Percentiles rank a stretch among this genome's conserved stretches.
Evolutionary conservation across 768 basidiomycete species (phyloP).

Genomic region (Kwoniella botswanensis): DNA sequence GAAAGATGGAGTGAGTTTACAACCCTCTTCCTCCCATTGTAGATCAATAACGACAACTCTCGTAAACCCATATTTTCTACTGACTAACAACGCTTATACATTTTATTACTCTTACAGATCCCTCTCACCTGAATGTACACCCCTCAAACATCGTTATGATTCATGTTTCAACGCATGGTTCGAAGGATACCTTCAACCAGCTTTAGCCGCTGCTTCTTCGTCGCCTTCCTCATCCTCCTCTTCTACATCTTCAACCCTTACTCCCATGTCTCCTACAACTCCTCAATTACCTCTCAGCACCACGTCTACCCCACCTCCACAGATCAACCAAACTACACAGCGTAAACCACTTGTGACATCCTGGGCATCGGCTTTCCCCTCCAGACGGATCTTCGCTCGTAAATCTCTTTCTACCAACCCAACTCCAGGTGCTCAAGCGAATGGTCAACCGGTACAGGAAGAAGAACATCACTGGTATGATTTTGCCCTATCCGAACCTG

Average conservation of each 20-base stretch:
- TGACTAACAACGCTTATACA: too few relatives aligned
- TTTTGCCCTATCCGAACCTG: slow-evolving; percentile 15
- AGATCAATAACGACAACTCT: not conserved
- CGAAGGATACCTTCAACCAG: slow-evolving; percentile 89
- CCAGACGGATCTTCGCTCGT: not conserved
- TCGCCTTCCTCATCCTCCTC: slow-evolving; percentile 58
- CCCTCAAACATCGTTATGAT: slow-evolving; percentile 86
- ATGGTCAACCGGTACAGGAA: not conserved
- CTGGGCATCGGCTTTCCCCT: slow-evolving; percentile 30
- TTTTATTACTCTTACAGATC: slow-evolving; percentile 59
- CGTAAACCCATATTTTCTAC: too few relatives aligned
- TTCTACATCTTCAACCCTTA: slow-evolving; percentile 55
- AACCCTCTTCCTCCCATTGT: not conserved
- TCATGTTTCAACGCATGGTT: slow-evolving; percentile 98
- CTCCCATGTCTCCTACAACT: slow-evolving; percentile 10
- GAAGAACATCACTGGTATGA: slow-evolving; percentile 16
- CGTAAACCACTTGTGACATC: slow-evolving; percentile 20
- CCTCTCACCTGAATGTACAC: slow-evolving; percentile 81
- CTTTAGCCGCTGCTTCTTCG: slow-evolving; percentile 56
- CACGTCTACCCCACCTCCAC: not conserved
- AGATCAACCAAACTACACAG: not conserved
- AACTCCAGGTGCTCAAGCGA: not conserved
- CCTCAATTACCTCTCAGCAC: slow-evolving; percentile 21
- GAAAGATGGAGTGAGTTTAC: not conserved
- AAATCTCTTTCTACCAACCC: not conserved